Conservation (phyloP, 1,284 basidiomycete genomes). For the Sanghuangporus sanghuang region DNA sequence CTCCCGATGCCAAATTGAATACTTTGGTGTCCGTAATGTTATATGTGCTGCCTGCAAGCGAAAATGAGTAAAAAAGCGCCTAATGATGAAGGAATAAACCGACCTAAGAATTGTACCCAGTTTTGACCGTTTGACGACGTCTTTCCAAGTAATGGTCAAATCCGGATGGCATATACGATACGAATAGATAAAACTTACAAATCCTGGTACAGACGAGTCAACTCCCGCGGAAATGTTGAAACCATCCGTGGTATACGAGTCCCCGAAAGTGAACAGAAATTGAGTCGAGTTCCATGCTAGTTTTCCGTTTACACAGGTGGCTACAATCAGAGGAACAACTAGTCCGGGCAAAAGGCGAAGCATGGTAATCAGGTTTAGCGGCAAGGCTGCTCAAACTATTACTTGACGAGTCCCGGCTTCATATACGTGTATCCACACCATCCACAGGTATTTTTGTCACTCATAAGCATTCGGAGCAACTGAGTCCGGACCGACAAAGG, state of each 20-base stretch:
- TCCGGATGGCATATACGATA: neutral
- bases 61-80: neutral
- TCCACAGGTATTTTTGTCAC: neutral
- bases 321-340: neutral
- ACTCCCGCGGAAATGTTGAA: slow-evolving; percentile 57
- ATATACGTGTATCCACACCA: neutral
- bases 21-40: slow-evolving; percentile 54
- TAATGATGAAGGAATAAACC: neutral
- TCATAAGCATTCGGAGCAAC: neutral
- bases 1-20: slow-evolving; percentile 55
- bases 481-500: neutral
- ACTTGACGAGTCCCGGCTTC: neutral
- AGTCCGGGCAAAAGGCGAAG: neutral
- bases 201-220: slow-evolving; percentile 46
- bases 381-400: neutral
- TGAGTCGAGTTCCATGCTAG: slow-evolving; percentile 38
- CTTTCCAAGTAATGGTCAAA: slow-evolving; percentile 24
- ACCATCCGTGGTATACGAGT: slow-evolving; percentile 48
- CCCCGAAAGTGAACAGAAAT: slow-evolving; percentile 51
- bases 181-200: slow-evolving; percentile 33
- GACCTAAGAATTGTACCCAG: slow-evolving; percentile 55
- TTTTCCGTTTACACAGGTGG: slow-evolving; percentile 21
- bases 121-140: slow-evolving; percentile 61
- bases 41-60: slow-evolving; percentile 35
- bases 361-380: neutral